phyloP scores from a whole-genome alignment of 2,329 filamentous ascomycete genomes.

The Ascochyta koolunga region DNA sequence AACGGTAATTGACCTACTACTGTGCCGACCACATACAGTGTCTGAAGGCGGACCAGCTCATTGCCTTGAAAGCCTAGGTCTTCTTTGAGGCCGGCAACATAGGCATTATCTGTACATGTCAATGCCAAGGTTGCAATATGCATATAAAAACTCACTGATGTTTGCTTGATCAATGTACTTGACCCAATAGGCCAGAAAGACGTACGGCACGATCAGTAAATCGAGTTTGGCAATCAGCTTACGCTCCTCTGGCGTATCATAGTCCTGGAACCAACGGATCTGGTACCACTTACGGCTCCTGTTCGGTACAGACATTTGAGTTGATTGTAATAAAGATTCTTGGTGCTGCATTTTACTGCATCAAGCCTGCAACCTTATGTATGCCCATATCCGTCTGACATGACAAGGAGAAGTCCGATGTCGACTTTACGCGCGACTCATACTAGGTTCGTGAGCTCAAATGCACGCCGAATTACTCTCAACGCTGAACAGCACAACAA shows the following conservation, averaged over 20 bases:
- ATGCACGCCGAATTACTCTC: neutral
- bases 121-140: neutral
- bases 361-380: conserved; percentile 2
- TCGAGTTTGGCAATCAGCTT: conserved; percentile 63
- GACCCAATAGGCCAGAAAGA: conserved; percentile 49
- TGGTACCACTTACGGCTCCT: conserved; percentile 33
- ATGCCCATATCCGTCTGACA: neutral
- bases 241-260: conserved; percentile 58
- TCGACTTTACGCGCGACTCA: neutral
- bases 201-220: conserved; percentile 62
- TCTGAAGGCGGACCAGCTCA: conserved; percentile 62
- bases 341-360: neutral
- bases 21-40: conserved; percentile 59
- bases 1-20: conserved; percentile 61
- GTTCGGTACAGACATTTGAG: conserved; percentile 10
- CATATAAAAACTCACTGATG: conserved; percentile 50
- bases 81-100: conserved; percentile 61
- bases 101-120: conserved; percentile 57
- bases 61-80: conserved; percentile 60
- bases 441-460: neutral
- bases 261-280: conserved; percentile 37
- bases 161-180: conserved; percentile 61
- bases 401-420: neutral
- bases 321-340: neutral
- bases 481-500: conserved; percentile 4